Conservation (phyloP, 306 rosid genomes). For the Quercus aquifolioides region DNA sequence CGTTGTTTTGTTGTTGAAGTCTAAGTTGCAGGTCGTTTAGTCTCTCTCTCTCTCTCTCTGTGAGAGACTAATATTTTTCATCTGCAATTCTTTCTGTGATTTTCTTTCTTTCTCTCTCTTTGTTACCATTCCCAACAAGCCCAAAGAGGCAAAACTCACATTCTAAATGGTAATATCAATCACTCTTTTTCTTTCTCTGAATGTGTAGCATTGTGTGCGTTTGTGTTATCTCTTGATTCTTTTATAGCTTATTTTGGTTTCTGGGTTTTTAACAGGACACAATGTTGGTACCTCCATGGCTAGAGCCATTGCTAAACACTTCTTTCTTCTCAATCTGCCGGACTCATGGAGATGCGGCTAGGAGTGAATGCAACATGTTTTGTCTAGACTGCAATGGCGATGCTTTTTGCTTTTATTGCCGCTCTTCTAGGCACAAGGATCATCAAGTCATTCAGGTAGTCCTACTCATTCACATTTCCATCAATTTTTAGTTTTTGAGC, state of each 20-base stretch:
- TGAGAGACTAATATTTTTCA: background rate
- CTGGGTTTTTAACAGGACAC: constrained; percentile 39
- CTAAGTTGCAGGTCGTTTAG: constrained; percentile 52
- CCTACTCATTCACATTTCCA: background rate
- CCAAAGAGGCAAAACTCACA: constrained; percentile 15
- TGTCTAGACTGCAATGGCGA: constrained; percentile 75
- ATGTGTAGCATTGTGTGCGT: background rate
- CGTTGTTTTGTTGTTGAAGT: constrained; percentile 51
- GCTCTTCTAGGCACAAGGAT: constrained; percentile 80
- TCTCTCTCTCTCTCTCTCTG: constrained; percentile 21
- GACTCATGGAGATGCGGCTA: constrained; percentile 65
- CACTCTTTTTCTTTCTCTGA: background rate
- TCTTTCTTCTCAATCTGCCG: constrained; percentile 73
- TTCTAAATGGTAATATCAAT: constrained; percentile 10
- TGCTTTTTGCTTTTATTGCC: constrained; percentile 91
- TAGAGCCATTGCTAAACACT: constrained; percentile 62
- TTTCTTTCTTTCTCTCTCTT: background rate
- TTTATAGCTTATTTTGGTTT: background rate
- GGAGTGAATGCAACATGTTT: constrained; percentile 91
- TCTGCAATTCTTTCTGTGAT: constrained; percentile 9
- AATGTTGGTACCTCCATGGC: constrained; percentile 90
- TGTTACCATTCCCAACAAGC: background rate
- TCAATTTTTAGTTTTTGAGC: background rate
- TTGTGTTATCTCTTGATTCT: background rate
- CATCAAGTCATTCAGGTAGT: constrained; percentile 87